Evolutionary conservation across 768 basidiomycete genomes (phyloP), one percentile per base, ranked within the genome.

Genomic region (Harrya chromipes): DNA sequence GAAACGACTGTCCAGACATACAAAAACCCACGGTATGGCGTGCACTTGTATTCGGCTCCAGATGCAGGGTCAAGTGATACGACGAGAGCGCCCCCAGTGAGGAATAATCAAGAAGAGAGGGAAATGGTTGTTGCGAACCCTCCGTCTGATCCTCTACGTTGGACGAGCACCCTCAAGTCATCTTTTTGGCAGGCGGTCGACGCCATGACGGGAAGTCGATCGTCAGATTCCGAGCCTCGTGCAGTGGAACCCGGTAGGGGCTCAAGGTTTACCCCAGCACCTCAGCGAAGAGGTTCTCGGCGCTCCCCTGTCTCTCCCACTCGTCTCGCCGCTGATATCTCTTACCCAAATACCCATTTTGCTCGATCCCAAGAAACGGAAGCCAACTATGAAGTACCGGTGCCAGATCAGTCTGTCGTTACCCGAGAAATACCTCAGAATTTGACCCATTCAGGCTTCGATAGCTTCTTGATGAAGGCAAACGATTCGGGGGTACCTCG

Each of bases 101-200:
- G 11, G 26, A 6, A 2, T 2, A 6, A 7, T 17, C 43, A 40
- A 13, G 46, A 45, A 17, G 42, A 37, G 10, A 33, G 41, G 12
- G 16, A 9, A 23, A 44, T 5, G 21, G 29, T 14, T 43, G 35
- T 5, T 6, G 24, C 12, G 6, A 20, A 49, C 13, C 38, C 39
- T 14, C 36, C 33, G 9, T 21, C 38, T 4, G 72, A 60, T 23
- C 20, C 46, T 14, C 40, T 70, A 7, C 63, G 71, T 20, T 79
- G 79, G 79, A 71, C 72, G 10, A 56, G 66, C 16, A 68, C 72
- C 20, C 43, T 80, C 55, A 72, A 63, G 49, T 72, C 73, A 16
- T 75, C 75, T 31, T 60, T 82, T 11, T 71, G 75, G 44, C 71
- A 72, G 46, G 78, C 77, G 6, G 73, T 82, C 56, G 77, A 75